Conservation (phyloP, 495 filamentous ascomycete species). For the Barbatosphaeria neglecta region DNA sequence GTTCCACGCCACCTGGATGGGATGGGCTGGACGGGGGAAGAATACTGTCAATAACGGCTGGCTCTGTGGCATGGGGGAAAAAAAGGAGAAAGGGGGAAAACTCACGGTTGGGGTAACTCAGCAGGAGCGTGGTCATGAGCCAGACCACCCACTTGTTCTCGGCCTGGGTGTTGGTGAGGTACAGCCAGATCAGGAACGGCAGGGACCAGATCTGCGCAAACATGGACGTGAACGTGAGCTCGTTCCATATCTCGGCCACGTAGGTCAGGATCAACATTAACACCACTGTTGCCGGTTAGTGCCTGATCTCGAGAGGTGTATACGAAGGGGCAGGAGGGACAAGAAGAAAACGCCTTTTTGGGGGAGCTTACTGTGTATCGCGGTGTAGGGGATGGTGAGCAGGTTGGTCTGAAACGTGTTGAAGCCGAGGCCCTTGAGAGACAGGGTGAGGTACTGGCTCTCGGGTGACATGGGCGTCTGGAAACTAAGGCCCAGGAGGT, state of each 20-base stretch:
- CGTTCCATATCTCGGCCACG: constrained; percentile 34
- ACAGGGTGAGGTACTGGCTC: too few relatives aligned
- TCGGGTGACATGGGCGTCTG: too few relatives aligned
- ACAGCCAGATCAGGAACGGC: constrained; percentile 45
- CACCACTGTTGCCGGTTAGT: constrained; percentile 15
- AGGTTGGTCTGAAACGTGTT: too few relatives aligned
- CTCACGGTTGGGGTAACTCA: constrained; percentile 46
- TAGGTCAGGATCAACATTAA: constrained; percentile 38
- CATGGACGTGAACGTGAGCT: constrained; percentile 36
- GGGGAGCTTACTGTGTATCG: constrained; percentile 20
- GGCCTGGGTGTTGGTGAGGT: constrained; percentile 29
- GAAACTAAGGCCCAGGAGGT: too few relatives aligned
- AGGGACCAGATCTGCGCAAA: constrained; percentile 42
- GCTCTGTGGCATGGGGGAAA: not conserved
- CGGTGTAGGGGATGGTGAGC: too few relatives aligned
- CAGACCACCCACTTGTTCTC: constrained; percentile 45
- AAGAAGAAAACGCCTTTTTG: too few relatives aligned
- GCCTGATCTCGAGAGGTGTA: not conserved
- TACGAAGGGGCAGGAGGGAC: too few relatives aligned
- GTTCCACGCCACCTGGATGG: constrained; percentile 57
- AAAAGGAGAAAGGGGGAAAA: too few relatives aligned
- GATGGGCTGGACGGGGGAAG: constrained; percentile 24
- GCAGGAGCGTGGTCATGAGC: constrained; percentile 43
- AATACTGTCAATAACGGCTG: not conserved
- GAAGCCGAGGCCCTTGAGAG: too few relatives aligned